These are phyloP conservation scores for Spathaspora hagerdaliae DNA, from an alignment of 805 yeast genomes.

Conservation along the genomic window DNA sequence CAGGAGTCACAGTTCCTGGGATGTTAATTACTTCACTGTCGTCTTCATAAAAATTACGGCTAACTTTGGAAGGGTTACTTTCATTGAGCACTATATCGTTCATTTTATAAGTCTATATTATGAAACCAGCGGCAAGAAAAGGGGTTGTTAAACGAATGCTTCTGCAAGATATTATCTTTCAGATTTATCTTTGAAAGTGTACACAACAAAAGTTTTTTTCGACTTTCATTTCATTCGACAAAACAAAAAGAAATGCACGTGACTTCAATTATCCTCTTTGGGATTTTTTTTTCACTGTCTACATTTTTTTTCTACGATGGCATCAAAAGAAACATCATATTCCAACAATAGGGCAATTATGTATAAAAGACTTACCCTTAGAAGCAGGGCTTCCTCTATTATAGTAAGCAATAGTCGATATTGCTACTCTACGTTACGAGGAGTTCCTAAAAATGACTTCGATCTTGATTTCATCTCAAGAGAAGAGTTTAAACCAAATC, in stretches of 20 bases:
- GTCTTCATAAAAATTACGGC: constrained; percentile 47
- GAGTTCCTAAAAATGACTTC: background rate
- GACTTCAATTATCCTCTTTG: background rate
- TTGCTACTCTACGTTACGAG: background rate
- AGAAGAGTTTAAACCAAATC: background rate
- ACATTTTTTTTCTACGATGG: background rate
- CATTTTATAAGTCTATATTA: constrained; percentile 8
- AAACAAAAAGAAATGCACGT: background rate
- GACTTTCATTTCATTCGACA: constrained; percentile 1
- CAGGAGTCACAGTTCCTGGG: constrained; percentile 48
- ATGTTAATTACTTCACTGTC: constrained; percentile 42
- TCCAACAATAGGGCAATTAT: background rate
- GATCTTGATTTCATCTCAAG: background rate
- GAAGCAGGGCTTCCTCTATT: background rate
- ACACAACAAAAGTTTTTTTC: no score
- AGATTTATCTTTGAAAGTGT: background rate
- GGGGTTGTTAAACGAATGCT: constrained; percentile 3
- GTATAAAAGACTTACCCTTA: background rate
- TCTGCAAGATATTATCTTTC: constrained; percentile 1
- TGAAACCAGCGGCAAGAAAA: background rate
- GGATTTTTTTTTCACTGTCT: background rate
- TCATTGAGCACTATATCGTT: constrained; percentile 9
- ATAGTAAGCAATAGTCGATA: background rate
- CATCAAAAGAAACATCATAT: background rate
- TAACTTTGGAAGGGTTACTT: constrained; percentile 2